Percentiles rank a stretch among this genome's conserved stretches.
Conservation (phyloP, 352 stramenopile genomes). For the Phytopythium boreale region DNA sequence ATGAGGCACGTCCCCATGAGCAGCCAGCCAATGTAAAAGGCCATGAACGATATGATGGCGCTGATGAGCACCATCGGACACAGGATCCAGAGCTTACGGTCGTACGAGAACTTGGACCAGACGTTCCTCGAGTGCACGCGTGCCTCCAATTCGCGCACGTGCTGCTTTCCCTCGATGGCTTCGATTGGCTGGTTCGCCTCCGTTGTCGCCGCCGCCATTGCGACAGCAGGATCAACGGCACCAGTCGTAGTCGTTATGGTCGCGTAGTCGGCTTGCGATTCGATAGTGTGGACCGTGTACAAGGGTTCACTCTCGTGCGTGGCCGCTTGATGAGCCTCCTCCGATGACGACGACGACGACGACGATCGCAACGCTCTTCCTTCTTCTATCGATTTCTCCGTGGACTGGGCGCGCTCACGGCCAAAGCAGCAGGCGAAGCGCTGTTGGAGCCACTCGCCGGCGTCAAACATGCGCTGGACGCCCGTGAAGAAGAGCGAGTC, state of each 20-base stretch:
- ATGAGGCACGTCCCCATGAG: constrained; percentile 85
- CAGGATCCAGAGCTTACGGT: constrained; percentile 60
- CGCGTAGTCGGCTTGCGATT: background rate
- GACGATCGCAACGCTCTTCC: background rate
- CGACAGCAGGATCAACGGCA: constrained; percentile 8
- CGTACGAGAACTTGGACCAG: constrained; percentile 79
- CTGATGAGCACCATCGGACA: constrained; percentile 65
- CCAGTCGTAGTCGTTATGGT: background rate
- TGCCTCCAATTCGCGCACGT: constrained; percentile 39
- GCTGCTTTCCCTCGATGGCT: constrained; percentile 57
- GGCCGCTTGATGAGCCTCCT: background rate
- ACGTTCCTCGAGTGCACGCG: constrained; percentile 58
- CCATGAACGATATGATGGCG: constrained; percentile 79
- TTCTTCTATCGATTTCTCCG: background rate
- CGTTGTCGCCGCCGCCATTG: constrained; percentile 6
- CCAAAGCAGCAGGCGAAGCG: constrained; percentile 10
- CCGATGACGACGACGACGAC: constrained; percentile 6
- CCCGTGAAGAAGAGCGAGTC: constrained; percentile 57
- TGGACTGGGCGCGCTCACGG: background rate
- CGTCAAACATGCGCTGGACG: constrained; percentile 35
- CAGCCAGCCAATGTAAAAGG: constrained; percentile 77
- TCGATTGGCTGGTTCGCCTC: constrained; percentile 61
- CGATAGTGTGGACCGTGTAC: background rate
- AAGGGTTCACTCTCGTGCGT: background rate
- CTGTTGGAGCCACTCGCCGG: constrained; percentile 9